phyloP scores from a whole-genome alignment of 2,329 filamentous ascomycete genomes.

The Verticillium dahliae region DNA sequence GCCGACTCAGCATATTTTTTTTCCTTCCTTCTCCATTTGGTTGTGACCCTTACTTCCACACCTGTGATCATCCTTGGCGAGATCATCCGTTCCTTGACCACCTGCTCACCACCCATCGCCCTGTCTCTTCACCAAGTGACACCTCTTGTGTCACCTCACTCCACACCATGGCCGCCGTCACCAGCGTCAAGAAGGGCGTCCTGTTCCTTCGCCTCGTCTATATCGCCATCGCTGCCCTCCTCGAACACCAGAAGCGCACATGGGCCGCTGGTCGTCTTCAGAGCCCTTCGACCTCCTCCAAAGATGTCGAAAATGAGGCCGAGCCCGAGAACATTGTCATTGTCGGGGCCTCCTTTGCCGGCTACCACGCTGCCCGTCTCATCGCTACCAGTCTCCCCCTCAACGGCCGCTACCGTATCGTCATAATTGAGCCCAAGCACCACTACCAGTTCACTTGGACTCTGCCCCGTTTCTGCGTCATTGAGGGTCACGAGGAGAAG shows the following conservation, averaged over 20 bases:
- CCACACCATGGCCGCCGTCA: background rate
- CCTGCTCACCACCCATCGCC: background rate
- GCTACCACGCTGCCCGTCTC: constrained; percentile 39
- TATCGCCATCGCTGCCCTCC: constrained; percentile 17
- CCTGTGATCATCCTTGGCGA: background rate
- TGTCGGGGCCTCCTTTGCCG: constrained; percentile 52
- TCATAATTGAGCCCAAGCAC: constrained; percentile 52
- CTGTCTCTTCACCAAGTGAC: background rate
- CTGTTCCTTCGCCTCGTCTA: constrained; percentile 21
- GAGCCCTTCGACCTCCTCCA: constrained; percentile 8
- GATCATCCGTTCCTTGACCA: background rate
- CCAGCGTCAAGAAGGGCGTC: constrained; percentile 19
- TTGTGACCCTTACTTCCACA: background rate
- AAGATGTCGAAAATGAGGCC: constrained; percentile 2
- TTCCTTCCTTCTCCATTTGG: too few relatives aligned
- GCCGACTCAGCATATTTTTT: too few relatives aligned
- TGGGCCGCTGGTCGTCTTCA: constrained; percentile 5
- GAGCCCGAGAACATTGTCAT: constrained; percentile 42
- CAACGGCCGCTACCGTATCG: constrained; percentile 37
- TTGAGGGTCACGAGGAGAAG: constrained; percentile 48
- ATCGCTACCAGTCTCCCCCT: constrained; percentile 42
- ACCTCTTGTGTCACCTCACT: background rate
- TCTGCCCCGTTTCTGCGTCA: constrained; percentile 52
- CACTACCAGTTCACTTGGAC: constrained; percentile 58
- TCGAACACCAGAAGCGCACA: constrained; percentile 12